Base-by-base conservation (phyloP, 208 protist genomes). In the Crithidia thermophila region DNA sequence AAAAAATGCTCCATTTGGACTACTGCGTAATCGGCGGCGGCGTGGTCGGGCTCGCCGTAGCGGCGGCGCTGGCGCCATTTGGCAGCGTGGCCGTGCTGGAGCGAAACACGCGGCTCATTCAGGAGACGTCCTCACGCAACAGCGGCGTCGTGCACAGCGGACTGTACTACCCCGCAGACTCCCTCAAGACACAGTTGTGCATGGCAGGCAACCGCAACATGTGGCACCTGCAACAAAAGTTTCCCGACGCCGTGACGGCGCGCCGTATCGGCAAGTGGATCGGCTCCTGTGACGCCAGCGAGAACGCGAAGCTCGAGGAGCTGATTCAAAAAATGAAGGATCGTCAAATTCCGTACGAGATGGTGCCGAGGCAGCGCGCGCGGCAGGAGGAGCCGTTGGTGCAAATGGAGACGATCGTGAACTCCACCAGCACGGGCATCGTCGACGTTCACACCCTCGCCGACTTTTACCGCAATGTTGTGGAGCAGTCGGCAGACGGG, bases 141-240 rank as follows among this genome's bases (percentile, higher is more conserved):
- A 80, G 73, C 59, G 67, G 79, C 25, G 80, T 90, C 30, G 73
- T 90, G 4, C 75, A 87, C 57, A 77, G 70, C 14, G 78, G 81
- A 13, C 59, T 90, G 28, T 87, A 83, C 66, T 90, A 83, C 62
- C 77, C 73, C 11, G 58, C 42, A 0, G 36, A 77, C 47, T 80
- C 69, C 1, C 71, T 85, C 28, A 87, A 85, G 42, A 77, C 74
- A 18, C 49, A 59, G 40, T 60, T 87, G 6, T 87, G 72, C 51
- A 57, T 76, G 14, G 61, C 58, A 16, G 78, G 78, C 28, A 87
- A 84, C 46, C 46, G 25, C 16, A 73, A 76, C 61, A 83, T 85
- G 10, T 85, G 82, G 81, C 62, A 57, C 13, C 51, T 84, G 34
- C 64, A 74, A 36, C 42, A 60, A 33, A 46, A 62, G 4, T 73